Percentiles rank a stretch among this genome's conserved stretches.
Evolutionary conservation across 129 eudicot species (phyloP).

Genomic region (Tanacetum coccineum): DNA sequence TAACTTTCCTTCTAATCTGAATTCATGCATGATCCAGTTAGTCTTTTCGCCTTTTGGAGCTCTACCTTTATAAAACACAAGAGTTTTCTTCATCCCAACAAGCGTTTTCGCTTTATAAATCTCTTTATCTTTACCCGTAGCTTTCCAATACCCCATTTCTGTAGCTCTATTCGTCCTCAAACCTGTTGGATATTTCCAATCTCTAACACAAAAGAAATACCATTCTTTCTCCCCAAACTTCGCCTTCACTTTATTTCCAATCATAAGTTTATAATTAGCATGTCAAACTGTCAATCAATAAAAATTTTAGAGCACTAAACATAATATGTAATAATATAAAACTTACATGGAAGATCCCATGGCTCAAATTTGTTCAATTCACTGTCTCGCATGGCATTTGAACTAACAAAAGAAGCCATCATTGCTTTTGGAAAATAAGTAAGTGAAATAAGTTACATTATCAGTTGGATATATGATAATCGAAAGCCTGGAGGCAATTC

Average conservation of each 20-base stretch:
- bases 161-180: constrained; percentile 69
- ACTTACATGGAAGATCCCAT: constrained; percentile 87
- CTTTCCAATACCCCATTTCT: constrained; percentile 76
- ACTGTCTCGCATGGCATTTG: constrained; percentile 71
- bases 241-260: constrained; percentile 53
- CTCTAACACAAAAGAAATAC: constrained; percentile 82
- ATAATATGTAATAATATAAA: background rate
- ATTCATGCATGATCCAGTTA: constrained; percentile 84
- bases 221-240: constrained; percentile 88
- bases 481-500: constrained; percentile 81
- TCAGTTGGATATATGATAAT: constrained; percentile 80
- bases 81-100: constrained; percentile 74
- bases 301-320: background rate
- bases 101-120: constrained; percentile 41
- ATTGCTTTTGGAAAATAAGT: constrained; percentile 48
- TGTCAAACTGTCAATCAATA: background rate
- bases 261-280: constrained; percentile 2
- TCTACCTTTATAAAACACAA: constrained; percentile 67
- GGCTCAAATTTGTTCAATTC: constrained; percentile 82
- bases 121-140: constrained; percentile 76
- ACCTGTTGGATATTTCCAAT: constrained; percentile 74
- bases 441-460: constrained; percentile 78
- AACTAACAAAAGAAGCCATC: constrained; percentile 38
- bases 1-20: constrained; percentile 48
- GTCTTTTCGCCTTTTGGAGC: constrained; percentile 74